Percentiles rank a stretch among this genome's conserved stretches.
phyloP scores from a whole-genome alignment of 768 basidiomycete species.

The Mycena epipterygia region DNA sequence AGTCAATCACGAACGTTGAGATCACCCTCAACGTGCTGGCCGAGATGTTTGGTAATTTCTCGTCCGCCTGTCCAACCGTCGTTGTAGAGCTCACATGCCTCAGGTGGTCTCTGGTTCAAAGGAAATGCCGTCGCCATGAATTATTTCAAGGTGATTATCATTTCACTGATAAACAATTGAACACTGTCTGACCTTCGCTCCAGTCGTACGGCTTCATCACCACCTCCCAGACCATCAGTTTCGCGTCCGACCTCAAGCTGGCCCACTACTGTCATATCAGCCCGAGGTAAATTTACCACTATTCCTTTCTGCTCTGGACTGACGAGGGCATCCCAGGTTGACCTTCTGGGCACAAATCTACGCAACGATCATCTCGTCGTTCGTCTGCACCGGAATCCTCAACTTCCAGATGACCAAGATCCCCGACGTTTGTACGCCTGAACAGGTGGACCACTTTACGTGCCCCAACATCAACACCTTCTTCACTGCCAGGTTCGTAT shows the following conservation, averaged over 20 bases:
- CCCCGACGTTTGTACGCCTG: slow-evolving; percentile 47
- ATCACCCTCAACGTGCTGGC: slow-evolving; percentile 53
- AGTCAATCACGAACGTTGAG: slow-evolving; percentile 50
- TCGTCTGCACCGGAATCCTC: slow-evolving; percentile 44
- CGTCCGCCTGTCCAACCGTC: neutral
- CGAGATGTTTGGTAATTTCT: slow-evolving; percentile 45
- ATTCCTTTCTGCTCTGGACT: no score
- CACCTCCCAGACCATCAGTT: slow-evolving; percentile 42
- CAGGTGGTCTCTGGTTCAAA: slow-evolving; percentile 41
- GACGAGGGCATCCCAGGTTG: no score
- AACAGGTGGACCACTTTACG: slow-evolving; percentile 48
- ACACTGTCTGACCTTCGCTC: neutral
- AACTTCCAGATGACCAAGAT: slow-evolving; percentile 47
- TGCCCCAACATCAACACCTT: slow-evolving; percentile 53
- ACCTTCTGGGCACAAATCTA: slow-evolving; percentile 52
- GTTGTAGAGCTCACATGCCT: neutral
- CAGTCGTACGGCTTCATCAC: slow-evolving; percentile 50
- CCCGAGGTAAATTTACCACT: no score
- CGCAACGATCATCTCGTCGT: slow-evolving; percentile 49
- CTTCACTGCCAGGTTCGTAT: slow-evolving; percentile 53
- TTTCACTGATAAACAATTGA: no score
- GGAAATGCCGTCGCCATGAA: slow-evolving; percentile 51
- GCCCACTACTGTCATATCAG: slow-evolving; percentile 51
- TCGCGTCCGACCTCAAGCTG: slow-evolving; percentile 45
- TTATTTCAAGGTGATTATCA: slow-evolving; percentile 41